Evolutionary conservation across 129 eudicot genomes (phyloP), one percentile per base, ranked within the genome.

Genomic region (Daucus carota): DNA sequence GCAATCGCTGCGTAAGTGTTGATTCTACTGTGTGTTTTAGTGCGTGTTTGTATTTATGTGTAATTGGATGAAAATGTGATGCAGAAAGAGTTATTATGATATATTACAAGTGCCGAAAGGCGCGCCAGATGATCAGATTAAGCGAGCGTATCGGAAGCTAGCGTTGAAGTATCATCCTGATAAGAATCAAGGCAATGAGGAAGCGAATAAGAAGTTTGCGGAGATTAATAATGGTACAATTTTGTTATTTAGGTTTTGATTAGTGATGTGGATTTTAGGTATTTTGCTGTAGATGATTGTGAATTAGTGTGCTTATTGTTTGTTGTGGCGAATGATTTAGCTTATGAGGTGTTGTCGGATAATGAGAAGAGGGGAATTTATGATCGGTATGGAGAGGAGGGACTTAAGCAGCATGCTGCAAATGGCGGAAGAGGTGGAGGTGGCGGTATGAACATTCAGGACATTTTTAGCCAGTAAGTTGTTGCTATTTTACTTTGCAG

Each of bases 81-180:
- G 38, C 87, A 94, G 99, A 83, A 94, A 91, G 88, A 91, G 96
- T 80, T 94, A 94, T 72, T 94, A 94, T 74, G 99, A 94, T 80
- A 81, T 91, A 68, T 85, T 94, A 52, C 99, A 94, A 92, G 89
- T 94, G 47, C 89, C 89, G 6, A 94, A 91, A 80, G 89, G 97
- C 44, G 99, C 99, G 17, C 85, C 94, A 8, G 99, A 94, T 50
- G 99, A 91, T 7, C 99, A 94, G 85, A 91, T 94, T 71, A 94
- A 94, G 71, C 86, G 96, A 78, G 88, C 99, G 16, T 94, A 94
- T 52, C 75, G 99, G 48, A 94, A 94, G 84, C 90, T 94, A 3
- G 99, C 99, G 1, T 85, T 95, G 89, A 91, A 91, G 74, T 94
- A 94, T 83, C 99, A 94, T 79, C 99, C 99, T 2, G 97, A 94